A percentile compares a stretch with the other conserved stretches of the same genome.
These are phyloP conservation scores for Dittrichia graveolens DNA, from an alignment of 129 eudicot genomes.

Conservation along the genomic window DNA sequence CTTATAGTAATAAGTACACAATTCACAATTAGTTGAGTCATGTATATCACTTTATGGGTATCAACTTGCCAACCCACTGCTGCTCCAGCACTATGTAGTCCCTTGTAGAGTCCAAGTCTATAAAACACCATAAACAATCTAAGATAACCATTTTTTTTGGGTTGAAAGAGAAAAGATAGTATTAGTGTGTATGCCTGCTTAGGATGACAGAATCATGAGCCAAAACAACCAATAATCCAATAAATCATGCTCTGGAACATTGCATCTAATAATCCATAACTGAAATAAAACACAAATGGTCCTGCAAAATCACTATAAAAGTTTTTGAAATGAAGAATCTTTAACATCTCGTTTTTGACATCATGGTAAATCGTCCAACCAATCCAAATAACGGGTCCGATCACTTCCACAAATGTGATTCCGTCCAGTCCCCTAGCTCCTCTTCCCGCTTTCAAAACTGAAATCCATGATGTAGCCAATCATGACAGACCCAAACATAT, in stretches of 20 bases:
- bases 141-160: neutral
- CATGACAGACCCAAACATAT: no score
- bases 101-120: slow-evolving; percentile 79
- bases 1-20: no score
- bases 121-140: slow-evolving; percentile 6
- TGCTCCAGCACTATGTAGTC: slow-evolving; percentile 90
- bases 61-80: slow-evolving; percentile 59
- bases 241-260: neutral
- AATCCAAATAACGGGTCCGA: no score
- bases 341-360: no score
- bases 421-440: no score
- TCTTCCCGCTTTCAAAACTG: no score
- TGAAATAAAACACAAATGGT: slow-evolving; percentile 36
- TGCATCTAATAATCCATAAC: no score
- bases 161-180: neutral
- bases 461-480: no score
- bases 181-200: slow-evolving; percentile 5
- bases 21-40: no score
- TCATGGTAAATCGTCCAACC: neutral
- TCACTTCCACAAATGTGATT: no score
- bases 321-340: no score
- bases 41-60: no score
- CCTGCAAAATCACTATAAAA: slow-evolving; percentile 51
- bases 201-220: slow-evolving; percentile 16
- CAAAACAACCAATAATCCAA: slow-evolving; percentile 16